Base-by-base conservation (phyloP, 2,329 filamentous ascomycete species). In the Sporothrix schenckii region DNA sequence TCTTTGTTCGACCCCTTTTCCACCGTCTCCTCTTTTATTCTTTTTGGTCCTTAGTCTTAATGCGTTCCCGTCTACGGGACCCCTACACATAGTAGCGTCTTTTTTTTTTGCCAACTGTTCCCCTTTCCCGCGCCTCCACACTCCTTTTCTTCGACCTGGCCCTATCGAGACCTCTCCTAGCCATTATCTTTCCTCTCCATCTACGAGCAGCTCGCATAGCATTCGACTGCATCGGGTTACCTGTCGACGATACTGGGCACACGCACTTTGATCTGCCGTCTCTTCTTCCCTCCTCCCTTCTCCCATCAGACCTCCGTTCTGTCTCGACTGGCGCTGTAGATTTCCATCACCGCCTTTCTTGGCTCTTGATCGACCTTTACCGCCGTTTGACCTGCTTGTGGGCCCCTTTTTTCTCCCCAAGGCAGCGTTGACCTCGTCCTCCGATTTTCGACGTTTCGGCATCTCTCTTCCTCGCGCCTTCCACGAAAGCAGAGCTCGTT, bases 71-170 rank as follows among this genome's bases (percentile, higher is more conserved):
- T 72, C 63, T 68, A 73, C 69, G 72, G 69, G 67, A 68, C 67
- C 68, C 69, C 70, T 73, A 72, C 68, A 70, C 58, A 66, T 69
- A 70, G 70, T 73, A 75, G 73, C 73, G 71, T 70, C 69, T 65
- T 69, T 71, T 71, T 70, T 70, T 69, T 58, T 56, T 34, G 34
- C 34, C 69, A 70, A 65, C 66, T 58, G 65, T 53, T 72, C 69
- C 60, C 65, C 68, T 70, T 69, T 69, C 54, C 70, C 72, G 74
- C 72, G 72, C 71, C 74, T 75, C 75, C 72, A 69, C 69, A 71
- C 70, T 73, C 69, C 69, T 72, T 69, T 70, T 70, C 47, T 63
- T 70, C 56, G 54, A n/a, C 58, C 52, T 47, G 39, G 58, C 58
- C 58, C 58, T 63, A 63, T 63, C 24, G n/a, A 50, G n/a, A 49